Evolutionary conservation across 768 basidiomycete genomes (phyloP).

Genomic region (Suillus cothurnatus): DNA sequence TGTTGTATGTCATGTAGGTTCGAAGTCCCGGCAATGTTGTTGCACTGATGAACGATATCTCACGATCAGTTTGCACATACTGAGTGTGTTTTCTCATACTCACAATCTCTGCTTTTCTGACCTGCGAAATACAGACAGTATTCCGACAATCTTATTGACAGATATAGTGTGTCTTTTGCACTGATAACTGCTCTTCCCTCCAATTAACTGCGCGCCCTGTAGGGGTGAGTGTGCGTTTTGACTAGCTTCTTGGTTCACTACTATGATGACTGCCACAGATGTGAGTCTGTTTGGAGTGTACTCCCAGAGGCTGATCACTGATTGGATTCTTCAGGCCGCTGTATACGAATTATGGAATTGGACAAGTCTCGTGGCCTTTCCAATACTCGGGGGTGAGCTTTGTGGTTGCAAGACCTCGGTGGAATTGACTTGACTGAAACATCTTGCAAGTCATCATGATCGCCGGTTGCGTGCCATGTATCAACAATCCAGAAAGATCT

Average conservation of each 20-base stretch:
- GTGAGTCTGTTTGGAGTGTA: not conserved
- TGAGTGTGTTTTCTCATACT: not conserved
- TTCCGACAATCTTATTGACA: not conserved
- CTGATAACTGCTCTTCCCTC: not conserved
- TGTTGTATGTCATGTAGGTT: not conserved
- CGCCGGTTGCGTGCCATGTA: not conserved
- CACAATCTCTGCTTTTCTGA: not conserved
- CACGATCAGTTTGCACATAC: not conserved
- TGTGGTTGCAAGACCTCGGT: not conserved
- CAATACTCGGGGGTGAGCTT: not conserved
- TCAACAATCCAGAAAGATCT: not conserved
- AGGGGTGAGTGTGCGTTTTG: not conserved
- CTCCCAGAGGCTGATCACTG: no score
- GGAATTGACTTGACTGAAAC: not conserved
- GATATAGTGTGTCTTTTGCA: not conserved
- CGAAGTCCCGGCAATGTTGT: not conserved
- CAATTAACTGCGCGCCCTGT: not conserved
- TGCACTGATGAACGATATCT: not conserved
- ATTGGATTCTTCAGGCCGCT: not conserved
- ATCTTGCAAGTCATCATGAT: not conserved
- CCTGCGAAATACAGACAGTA: not conserved
- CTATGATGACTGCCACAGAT: not conserved
- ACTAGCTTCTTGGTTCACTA: not conserved
- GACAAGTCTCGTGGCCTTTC: not conserved
- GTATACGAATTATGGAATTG: not conserved